Base-by-base conservation (phyloP, 495 filamentous ascomycete genomes). In the Talaromyces wortmannii region DNA sequence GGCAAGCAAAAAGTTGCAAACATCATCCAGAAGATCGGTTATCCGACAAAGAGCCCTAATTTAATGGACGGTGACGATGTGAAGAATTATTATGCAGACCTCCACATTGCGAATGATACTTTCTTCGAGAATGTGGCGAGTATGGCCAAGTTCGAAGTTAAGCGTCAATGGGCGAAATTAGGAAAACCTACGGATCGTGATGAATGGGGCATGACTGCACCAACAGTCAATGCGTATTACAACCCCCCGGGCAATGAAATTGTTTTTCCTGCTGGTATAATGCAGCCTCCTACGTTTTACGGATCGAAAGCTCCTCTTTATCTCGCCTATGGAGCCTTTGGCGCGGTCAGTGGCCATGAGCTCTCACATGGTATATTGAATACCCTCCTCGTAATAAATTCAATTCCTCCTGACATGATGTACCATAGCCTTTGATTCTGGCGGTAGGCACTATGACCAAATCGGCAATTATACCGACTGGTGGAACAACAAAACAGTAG, bases 21-120 rank as follows among this genome's bases (percentile, higher is more conserved):
- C 49, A 88, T 90, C 57, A 69, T 81, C 31, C 84, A 88, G 64
- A 88, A 89, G 61, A 88, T 91, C 44, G 87, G 86, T 4, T 91
- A 83, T 64, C 86, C 84, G 8, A 85, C 82, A 18, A 79, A 80
- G 48, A 83, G 77, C 52, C 84, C 85, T 2, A 75, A 88, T 60
- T 76, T 88, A 52, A 72, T 78, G 58, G 75, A 87, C 52, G 77
- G 83, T 10, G 67, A 73, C 0, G 77, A 76, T 36, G 69, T 88
- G 7, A 70, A 78, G 42, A 63, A 77, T 6, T 87, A 83, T 61
- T 90, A 90, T 64, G 61, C 67, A 7, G 63, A 63, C 15, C 63
- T 87, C 42, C 67, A 78, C 18, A 70, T 89, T 47, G 73, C 78
- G 0, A 67, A 73, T 11, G 61, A 72, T 5, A 72, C 70, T 0